Evolutionary conservation across 2,329 filamentous ascomycete genomes (phyloP).

Genomic region (Beauveria pseudobassiana): DNA sequence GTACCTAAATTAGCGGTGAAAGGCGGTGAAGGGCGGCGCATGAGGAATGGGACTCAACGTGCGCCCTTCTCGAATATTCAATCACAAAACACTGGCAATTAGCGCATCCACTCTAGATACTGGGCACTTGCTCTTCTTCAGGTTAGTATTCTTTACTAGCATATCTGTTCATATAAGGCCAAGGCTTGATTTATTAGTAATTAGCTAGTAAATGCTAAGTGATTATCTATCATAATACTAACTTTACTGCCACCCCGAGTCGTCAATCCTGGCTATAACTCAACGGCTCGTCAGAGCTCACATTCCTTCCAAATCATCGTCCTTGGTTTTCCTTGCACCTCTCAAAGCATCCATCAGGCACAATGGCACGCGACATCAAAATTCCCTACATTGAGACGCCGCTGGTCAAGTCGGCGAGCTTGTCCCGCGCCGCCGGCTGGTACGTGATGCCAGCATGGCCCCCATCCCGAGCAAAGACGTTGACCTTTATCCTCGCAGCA

Average conservation of each 20-base stretch:
- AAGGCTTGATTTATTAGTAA: too few species aligned
- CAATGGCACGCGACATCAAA: conserved; percentile 10
- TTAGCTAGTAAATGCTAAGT: too few species aligned
- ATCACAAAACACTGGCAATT: too few species aligned
- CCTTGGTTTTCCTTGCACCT: background rate
- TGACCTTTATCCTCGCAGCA: conserved; percentile 32
- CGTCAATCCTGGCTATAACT: background rate
- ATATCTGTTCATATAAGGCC: too few species aligned
- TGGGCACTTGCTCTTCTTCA: too few species aligned
- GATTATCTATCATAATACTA: too few species aligned
- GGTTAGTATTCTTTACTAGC: too few species aligned
- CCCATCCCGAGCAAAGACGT: background rate
- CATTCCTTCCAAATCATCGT: background rate
- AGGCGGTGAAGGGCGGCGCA: too few species aligned
- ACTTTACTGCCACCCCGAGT: background rate
- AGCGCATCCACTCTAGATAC: too few species aligned
- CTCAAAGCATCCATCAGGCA: background rate
- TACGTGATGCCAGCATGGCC: conserved; percentile 27
- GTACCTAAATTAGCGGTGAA: too few species aligned
- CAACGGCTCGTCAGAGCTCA: background rate
- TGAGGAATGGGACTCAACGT: too few species aligned
- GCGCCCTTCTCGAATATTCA: too few species aligned
- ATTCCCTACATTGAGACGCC: conserved; percentile 62
- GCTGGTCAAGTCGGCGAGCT: conserved; percentile 53
- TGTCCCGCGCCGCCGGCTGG: conserved; percentile 63